phyloP scores from a whole-genome alignment of 495 filamentous ascomycete genomes.

The Neurospora discreta region DNA sequence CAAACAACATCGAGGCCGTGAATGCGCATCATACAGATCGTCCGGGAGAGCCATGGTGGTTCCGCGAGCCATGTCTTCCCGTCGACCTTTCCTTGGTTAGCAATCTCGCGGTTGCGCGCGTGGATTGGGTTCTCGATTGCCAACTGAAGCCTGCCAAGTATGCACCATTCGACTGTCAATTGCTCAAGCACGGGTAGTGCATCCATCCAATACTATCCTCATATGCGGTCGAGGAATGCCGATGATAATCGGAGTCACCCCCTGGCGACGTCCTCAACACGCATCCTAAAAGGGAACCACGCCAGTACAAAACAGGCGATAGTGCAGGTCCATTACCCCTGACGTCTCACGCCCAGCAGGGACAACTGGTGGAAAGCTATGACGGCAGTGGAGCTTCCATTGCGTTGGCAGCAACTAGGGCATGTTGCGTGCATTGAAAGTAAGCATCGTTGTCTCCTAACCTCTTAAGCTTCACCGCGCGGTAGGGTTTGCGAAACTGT shows the following conservation, averaged over 20 bases:
- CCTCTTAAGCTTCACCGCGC: not conserved
- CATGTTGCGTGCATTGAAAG: not conserved
- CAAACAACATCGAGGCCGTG: not conserved
- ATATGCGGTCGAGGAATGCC: not conserved
- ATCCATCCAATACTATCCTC: not conserved
- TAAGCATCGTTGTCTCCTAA: not conserved
- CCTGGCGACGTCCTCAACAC: slow-evolving; percentile 3
- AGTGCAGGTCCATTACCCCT: not conserved
- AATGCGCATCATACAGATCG: slow-evolving; percentile 19
- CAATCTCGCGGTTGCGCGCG: slow-evolving; percentile 4
- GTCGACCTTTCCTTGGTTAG: slow-evolving; percentile 12
- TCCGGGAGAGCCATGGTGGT: slow-evolving; percentile 5
- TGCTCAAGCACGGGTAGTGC: not conserved
- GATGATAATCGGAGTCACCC: not conserved
- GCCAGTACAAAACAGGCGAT: not conserved
- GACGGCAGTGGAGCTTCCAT: slow-evolving; percentile 7
- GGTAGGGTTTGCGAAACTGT: not conserved
- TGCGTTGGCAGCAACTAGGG: not conserved
- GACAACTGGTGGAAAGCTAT: slow-evolving; percentile 4
- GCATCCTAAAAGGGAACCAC: not conserved
- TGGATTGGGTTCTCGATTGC: slow-evolving; percentile 12
- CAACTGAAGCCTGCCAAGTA: slow-evolving; percentile 8
- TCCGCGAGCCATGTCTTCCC: slow-evolving; percentile 15
- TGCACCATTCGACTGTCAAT: slow-evolving; percentile 8
- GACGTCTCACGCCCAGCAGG: not conserved